Evolutionary conservation across 2,329 filamentous ascomycete genomes (phyloP).

Genomic region (Claviceps fusiformis): DNA sequence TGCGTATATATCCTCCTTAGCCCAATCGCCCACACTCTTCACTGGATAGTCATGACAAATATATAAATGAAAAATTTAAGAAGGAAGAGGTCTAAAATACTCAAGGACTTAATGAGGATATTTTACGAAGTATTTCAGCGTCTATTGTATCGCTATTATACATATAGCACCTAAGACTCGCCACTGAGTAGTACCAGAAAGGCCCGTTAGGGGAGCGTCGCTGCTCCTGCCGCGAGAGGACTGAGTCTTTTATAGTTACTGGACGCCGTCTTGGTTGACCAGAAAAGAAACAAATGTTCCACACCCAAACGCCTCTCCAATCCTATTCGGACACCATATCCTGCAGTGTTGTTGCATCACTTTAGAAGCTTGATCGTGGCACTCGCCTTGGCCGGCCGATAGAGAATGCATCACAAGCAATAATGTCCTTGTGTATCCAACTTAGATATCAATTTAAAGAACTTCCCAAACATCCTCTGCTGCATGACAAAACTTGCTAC

Average conservation of each 20-base stretch:
- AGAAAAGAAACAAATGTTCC: too few species aligned
- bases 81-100: too few species aligned
- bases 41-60: too few species aligned
- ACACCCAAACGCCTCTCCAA: too few species aligned
- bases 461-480: conserved; percentile 95
- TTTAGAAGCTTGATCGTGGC: neutral
- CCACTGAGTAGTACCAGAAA: neutral
- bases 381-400: neutral
- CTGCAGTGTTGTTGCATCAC: neutral
- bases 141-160: neutral
- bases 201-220: neutral
- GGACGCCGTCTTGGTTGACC: neutral
- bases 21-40: too few species aligned
- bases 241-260: neutral
- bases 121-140: neutral
- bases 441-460: conserved; percentile 40
- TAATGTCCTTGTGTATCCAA: neutral
- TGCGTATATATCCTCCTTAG: too few species aligned
- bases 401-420: neutral
- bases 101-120: too few species aligned
- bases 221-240: neutral
- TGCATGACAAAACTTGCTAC: conserved; percentile 98
- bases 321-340: neutral
- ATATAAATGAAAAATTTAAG: too few species aligned
- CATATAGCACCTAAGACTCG: neutral